Conservation (phyloP, 495 filamentous ascomycete genomes). For the Talaromyces nanjingensis region DNA sequence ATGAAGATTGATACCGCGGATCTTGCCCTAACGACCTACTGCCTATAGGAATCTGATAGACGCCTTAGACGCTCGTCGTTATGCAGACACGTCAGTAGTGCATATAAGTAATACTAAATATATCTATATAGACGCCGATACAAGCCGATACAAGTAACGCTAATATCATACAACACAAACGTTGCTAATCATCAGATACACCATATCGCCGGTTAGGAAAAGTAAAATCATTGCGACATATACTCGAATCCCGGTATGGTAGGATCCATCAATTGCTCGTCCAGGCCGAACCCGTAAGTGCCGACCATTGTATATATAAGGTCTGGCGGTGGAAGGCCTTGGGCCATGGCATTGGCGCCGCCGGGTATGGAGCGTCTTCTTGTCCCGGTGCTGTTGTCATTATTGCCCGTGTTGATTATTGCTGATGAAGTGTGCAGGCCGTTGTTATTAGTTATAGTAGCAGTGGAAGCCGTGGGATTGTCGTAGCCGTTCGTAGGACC, state of each 20-base stretch:
- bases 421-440: not conserved
- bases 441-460: conserved; percentile 7
- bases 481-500: not conserved
- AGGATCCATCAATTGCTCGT: conserved; percentile 40
- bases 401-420: not conserved
- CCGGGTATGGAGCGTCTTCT: conserved; percentile 27
- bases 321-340: conserved; percentile 41
- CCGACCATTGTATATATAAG: conserved; percentile 45
- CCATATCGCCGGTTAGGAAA: not conserved
- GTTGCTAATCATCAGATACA: not conserved
- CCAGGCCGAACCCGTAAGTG: conserved; percentile 41
- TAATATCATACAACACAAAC: not conserved
- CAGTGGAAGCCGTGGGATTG: not conserved
- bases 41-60: not conserved
- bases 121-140: not conserved
- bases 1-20: not conserved
- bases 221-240: conserved; percentile 24
- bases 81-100: not conserved
- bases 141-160: not conserved
- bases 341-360: conserved; percentile 40
- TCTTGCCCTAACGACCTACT: not conserved
- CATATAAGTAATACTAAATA: not conserved
- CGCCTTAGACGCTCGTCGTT: not conserved
- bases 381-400: not conserved
- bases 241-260: conserved; percentile 43